Evolutionary conservation across 2,329 filamentous ascomycete genomes (phyloP).

Genomic region (Penicillium sp.): DNA sequence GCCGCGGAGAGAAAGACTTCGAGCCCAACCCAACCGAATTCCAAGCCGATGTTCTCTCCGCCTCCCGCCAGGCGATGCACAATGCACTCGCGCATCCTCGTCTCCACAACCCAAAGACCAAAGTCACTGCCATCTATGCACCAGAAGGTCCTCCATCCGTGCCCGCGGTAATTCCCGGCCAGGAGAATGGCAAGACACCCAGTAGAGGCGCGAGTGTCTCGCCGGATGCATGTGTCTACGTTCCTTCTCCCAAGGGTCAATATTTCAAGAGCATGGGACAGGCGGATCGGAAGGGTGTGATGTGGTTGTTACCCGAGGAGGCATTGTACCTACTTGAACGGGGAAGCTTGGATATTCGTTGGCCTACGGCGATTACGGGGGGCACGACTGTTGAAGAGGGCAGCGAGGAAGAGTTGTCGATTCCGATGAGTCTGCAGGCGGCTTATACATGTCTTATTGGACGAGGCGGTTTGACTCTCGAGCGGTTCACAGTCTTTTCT

Average conservation of each 20-base stretch:
- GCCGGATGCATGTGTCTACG: constrained; percentile 57
- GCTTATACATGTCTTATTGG: constrained; percentile 86
- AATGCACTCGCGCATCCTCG: constrained; percentile 79
- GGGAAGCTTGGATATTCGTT: constrained; percentile 84
- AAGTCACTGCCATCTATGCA: constrained; percentile 73
- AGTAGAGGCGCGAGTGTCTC: constrained; percentile 28
- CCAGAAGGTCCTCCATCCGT: constrained; percentile 54
- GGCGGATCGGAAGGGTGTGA: constrained; percentile 63
- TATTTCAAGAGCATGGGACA: constrained; percentile 77
- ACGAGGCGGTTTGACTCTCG: constrained; percentile 65
- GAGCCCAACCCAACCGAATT: constrained; percentile 86
- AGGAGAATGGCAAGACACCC: constrained; percentile 22
- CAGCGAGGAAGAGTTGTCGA: constrained; percentile 54
- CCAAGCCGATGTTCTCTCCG: constrained; percentile 76
- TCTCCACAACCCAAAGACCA: constrained; percentile 69
- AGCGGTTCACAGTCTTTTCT: constrained; percentile 86
- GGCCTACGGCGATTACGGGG: constrained; percentile 59
- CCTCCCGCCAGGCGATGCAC: constrained; percentile 85
- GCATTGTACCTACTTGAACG: constrained; percentile 86
- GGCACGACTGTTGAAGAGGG: constrained; percentile 29
- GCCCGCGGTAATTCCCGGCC: constrained; percentile 13
- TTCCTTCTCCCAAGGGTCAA: constrained; percentile 73
- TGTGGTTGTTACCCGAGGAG: constrained; percentile 91
- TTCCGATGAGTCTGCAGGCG: constrained; percentile 89
- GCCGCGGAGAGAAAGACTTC: constrained; percentile 96